Evolutionary conservation across 352 stramenopile species (phyloP).

Genomic region (Pythium phragmitis): DNA sequence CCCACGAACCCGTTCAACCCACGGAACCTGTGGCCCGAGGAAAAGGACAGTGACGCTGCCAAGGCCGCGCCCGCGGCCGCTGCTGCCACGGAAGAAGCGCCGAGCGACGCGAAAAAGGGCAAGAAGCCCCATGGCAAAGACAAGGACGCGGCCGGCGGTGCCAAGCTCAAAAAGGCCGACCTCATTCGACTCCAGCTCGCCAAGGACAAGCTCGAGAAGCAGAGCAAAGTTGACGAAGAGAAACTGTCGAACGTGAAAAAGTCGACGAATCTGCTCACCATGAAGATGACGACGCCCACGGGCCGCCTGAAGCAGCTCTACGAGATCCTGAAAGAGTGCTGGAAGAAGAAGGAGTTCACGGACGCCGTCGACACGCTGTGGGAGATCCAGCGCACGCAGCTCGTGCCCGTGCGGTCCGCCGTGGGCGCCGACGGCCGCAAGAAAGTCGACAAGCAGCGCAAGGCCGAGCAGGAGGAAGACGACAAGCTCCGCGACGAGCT

Average conservation of each 20-base stretch:
- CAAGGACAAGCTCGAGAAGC: conserved; percentile 87
- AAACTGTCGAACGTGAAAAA: conserved; percentile 88
- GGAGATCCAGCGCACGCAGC: conserved; percentile 82
- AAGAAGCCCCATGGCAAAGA: conserved; percentile 40
- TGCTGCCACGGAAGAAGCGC: conserved; percentile 14
- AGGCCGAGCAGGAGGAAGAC: conserved; percentile 77
- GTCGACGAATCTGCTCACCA: conserved; percentile 71
- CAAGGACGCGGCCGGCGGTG: conserved; percentile 36
- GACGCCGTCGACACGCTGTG: conserved; percentile 85
- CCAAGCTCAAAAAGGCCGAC: conserved; percentile 85
- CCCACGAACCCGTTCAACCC: conserved; percentile 87
- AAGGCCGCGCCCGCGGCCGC: conserved; percentile 14
- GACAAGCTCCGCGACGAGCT: conserved; percentile 61
- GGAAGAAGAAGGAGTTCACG: conserved; percentile 84
- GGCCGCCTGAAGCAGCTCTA: conserved; percentile 83
- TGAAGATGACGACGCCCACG: conserved; percentile 87
- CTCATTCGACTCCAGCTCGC: conserved; percentile 84
- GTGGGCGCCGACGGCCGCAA: conserved; percentile 46
- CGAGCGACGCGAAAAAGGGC: conserved; percentile 16
- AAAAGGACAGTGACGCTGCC: conserved; percentile 53
- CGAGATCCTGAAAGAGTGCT: conserved; percentile 80
- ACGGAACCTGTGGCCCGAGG: conserved; percentile 81
- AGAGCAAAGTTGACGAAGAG: conserved; percentile 86
- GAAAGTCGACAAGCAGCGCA: conserved; percentile 67
- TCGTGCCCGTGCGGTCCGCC: conserved; percentile 44